Evolutionary conservation across 1,284 basidiomycete species (phyloP).

Genomic region (Peniophora sp.): DNA sequence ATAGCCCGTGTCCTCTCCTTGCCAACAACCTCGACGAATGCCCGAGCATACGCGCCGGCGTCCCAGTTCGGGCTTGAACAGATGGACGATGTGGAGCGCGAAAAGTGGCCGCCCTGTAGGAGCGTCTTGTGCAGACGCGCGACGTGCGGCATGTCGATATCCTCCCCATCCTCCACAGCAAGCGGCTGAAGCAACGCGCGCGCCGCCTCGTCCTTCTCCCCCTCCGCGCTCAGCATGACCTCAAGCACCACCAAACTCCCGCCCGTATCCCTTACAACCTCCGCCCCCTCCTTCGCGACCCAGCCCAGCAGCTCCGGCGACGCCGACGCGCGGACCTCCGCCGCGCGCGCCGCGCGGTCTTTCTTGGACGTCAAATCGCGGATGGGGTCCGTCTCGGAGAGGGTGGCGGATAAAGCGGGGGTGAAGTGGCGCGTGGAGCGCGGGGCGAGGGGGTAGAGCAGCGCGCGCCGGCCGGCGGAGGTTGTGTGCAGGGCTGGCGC

Average conservation of each 20-base stretch:
- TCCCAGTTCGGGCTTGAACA: slow-evolving; percentile 43
- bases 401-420: slow-evolving; percentile 59
- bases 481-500: slow-evolving; percentile 47
- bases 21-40: slow-evolving; percentile 54
- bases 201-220: slow-evolving; percentile 65
- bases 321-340: slow-evolving; percentile 64
- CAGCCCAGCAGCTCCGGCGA: slow-evolving; percentile 64
- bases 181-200: slow-evolving; percentile 53
- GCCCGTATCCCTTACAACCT: slow-evolving; percentile 64
- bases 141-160: slow-evolving; percentile 72
- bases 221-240: slow-evolving; percentile 74
- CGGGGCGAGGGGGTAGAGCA: slow-evolving; percentile 77
- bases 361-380: slow-evolving; percentile 75
- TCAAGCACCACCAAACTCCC: slow-evolving; percentile 73
- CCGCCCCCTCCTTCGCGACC: slow-evolving; percentile 50
- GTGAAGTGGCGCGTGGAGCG: slow-evolving; percentile 77
- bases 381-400: slow-evolving; percentile 65
- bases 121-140: slow-evolving; percentile 80
- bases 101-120: slow-evolving; percentile 85
- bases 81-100: slow-evolving; percentile 48
- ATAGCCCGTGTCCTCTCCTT: slow-evolving; percentile 47
- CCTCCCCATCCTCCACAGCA: slow-evolving; percentile 45
- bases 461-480: slow-evolving; percentile 65
- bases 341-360: slow-evolving; percentile 46
- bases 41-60: slow-evolving; percentile 45